Evolutionary conservation across 2,329 filamentous ascomycete genomes (phyloP).

Genomic region (Eutypa lata): DNA sequence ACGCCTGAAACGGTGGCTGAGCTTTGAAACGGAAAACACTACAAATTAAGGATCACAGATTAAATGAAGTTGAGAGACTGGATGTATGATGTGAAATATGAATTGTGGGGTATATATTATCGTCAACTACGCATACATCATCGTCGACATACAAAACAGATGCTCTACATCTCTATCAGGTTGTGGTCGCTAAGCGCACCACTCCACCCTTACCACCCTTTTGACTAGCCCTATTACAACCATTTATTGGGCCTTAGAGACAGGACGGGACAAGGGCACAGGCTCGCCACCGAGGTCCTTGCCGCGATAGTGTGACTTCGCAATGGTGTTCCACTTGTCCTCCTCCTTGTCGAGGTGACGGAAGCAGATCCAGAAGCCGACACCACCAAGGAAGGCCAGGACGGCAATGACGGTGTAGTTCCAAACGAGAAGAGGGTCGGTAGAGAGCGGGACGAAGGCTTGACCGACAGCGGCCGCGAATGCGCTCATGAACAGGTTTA

Average conservation of each 20-base stretch:
- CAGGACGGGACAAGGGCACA: not conserved
- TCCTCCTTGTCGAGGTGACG: slow-evolving; percentile 58
- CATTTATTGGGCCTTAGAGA: not conserved
- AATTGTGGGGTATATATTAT: too few relatives aligned
- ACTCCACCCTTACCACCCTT: too few relatives aligned
- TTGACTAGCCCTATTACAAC: too few relatives aligned
- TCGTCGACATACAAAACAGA: too few relatives aligned
- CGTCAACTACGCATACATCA: too few relatives aligned
- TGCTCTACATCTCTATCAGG: too few relatives aligned
- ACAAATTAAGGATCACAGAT: too few relatives aligned
- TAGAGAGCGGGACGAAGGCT: slow-evolving; percentile 49
- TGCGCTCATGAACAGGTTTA: slow-evolving; percentile 66
- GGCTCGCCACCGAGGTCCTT: slow-evolving; percentile 3
- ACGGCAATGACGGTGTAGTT: slow-evolving; percentile 59
- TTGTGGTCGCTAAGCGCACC: too few relatives aligned
- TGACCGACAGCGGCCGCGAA: slow-evolving; percentile 66
- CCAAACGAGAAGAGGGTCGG: slow-evolving; percentile 67
- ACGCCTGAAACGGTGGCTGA: too few relatives aligned
- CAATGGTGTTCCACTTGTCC: slow-evolving; percentile 39
- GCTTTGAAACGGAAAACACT: too few relatives aligned
- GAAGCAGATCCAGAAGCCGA: slow-evolving; percentile 65
- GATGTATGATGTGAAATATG: too few relatives aligned
- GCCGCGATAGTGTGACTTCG: slow-evolving; percentile 1
- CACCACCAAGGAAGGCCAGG: slow-evolving; percentile 51
- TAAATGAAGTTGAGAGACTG: too few relatives aligned